A percentile compares a stretch with the other conserved stretches of the same genome.
Conservation (phyloP, 2,329 filamentous ascomycete genomes). For the Ophiostoma sp. region DNA sequence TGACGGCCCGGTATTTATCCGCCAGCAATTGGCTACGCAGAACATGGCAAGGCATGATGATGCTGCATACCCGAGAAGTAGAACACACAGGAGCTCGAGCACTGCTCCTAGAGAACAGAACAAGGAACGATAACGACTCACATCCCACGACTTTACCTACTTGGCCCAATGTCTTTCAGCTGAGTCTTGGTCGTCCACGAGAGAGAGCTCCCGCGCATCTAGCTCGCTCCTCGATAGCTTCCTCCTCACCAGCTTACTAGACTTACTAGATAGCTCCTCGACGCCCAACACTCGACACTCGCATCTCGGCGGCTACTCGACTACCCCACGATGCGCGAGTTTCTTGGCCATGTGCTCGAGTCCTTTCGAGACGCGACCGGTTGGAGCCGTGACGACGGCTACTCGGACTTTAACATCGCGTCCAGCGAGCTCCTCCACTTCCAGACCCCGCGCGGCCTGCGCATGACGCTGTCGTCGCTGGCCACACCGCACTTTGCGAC, state of each 20-base stretch:
- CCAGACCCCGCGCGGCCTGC: slow-evolving; percentile 73
- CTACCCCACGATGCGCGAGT: slow-evolving; percentile 66
- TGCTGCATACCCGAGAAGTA: not conserved
- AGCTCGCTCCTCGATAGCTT: not conserved
- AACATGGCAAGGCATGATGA: not conserved
- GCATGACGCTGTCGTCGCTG: slow-evolving; percentile 82
- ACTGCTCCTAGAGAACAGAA: not conserved
- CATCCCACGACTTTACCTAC: not conserved
- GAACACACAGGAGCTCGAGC: not conserved
- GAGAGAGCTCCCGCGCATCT: not conserved
- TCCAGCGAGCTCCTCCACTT: slow-evolving; percentile 85
- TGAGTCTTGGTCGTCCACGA: not conserved
- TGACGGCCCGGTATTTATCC: slow-evolving; percentile 6
- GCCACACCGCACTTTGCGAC: slow-evolving; percentile 91
- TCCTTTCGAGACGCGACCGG: slow-evolving; percentile 80
- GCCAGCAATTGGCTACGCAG: not conserved
- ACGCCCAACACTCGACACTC: too few relatives aligned
- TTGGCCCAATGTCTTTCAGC: not conserved
- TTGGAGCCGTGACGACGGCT: slow-evolving; percentile 91
- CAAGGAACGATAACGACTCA: not conserved
- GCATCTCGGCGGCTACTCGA: not conserved
- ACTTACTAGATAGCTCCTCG: not conserved
- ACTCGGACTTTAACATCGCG: slow-evolving; percentile 77
- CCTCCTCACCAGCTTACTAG: not conserved
- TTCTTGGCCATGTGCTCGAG: slow-evolving; percentile 94